Base-by-base conservation (phyloP, 2,329 filamentous ascomycete genomes). In the Passalora sequoiae region DNA sequence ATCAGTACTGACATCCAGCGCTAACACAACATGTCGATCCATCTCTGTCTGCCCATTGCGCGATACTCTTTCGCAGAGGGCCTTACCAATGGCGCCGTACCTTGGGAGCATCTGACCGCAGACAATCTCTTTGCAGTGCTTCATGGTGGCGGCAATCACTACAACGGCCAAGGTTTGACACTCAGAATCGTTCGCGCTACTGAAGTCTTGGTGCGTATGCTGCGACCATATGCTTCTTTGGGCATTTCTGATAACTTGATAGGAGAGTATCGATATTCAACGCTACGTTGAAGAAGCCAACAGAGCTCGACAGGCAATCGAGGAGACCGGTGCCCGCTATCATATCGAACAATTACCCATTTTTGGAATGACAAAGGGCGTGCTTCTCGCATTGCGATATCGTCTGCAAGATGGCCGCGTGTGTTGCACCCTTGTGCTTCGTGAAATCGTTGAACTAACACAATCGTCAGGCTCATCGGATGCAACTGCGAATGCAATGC, bases 281-380 rank as follows among this genome's bases (percentile, higher is more conserved):
- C 41, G 40, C 8, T 58, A 56, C 31, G 48, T 64, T 25, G 55
- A 61, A 32, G 30, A 43, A 12, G 45, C 59, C 4, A 41, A 45
- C 8, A 42, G 49, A 3, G 37, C 44, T 4, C 50, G 54, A 3
- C 19, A 38, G 10, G 24, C 39, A 13, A 46, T 48, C 13, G 47
- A 55, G 12, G 46, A 60, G 21, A 54, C 51, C 12, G 56, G 62
- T 10, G 46, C 61, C 9, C 49, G 61, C 17, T 50, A 64, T 25
- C 57, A 56, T 15, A 53, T 58, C 15, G 68, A 72, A 7, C 63
- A 69, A 40, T 58, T 73, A 2, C 68, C 69, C 4, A 65, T 72
- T n/a, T 69, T 66, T 32, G 69, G 63, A 24, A 64, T 72, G 22
- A 59, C 63, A 7, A 66, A 65, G 37, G 60, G 60, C 16, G 58